Evolutionary conservation across 2,329 filamentous ascomycete genomes (phyloP), one percentile per base, ranked within the genome.

Genomic region (Neonectria sp.): DNA sequence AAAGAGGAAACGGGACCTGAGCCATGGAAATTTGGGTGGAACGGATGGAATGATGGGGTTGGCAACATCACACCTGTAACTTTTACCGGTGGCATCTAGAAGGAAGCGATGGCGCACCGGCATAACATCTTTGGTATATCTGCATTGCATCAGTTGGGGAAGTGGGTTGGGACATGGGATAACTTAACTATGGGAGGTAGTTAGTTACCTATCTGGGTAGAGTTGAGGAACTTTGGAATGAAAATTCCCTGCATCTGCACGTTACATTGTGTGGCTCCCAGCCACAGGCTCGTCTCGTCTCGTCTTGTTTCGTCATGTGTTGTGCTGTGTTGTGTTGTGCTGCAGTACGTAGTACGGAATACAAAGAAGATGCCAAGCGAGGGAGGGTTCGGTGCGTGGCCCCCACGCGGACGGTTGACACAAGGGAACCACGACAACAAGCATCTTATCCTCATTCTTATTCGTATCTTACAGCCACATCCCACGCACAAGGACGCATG

Each of bases 121-220:
- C 21, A 49, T 8, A 27, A 43, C 45, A 65, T 53, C 55, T 60
- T 60, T 56, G 33, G 57, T 35, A 65, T 55, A 59, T 60, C 48
- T 60, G 17, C 25, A 17, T 49, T 55, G 55, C 33, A 43, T 56
- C 52, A 25, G 46, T 49, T 15, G 12, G 13, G 15, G 13, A 25
- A 29, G 46, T 49, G 46, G 24, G 25, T 51, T 9, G 25, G 12
- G 11, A 51, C 25, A 27, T 29, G 40, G 17, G 25, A 52, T 15
- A 52, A 21, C 21, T 21, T 15, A 52, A 21, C 21, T 21, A 24
- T 21, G 4, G n/a, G n/a, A 31, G 56, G 43, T 49, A 65, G 51
- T 51, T 49, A 65, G 51, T 51, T 65, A 56, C 63, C 63, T 51
- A 45, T 60, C 43, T 60, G 33, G 63, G 63, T 60, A 65, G 52